Evolutionary conservation across 2,329 filamentous ascomycete genomes (phyloP).

Genomic region (Hypoxylon sp.): DNA sequence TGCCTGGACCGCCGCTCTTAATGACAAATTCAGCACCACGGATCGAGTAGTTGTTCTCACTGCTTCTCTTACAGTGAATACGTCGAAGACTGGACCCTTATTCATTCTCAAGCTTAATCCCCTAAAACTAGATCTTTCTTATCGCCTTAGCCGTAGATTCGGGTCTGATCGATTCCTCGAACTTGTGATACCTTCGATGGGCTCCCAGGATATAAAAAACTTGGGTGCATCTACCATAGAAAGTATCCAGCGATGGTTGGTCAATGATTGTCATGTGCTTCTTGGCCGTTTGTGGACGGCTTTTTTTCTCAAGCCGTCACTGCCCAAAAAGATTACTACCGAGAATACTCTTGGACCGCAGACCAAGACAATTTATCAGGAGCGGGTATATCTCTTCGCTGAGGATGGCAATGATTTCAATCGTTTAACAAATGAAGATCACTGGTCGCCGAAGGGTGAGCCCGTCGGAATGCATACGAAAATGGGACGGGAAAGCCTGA

Average conservation of each 20-base stretch:
- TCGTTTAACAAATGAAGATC: constrained; percentile 46
- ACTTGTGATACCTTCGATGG: constrained; percentile 62
- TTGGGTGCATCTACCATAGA: constrained; percentile 51
- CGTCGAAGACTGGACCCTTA: constrained; percentile 56
- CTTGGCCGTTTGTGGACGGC: constrained; percentile 64
- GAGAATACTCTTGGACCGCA: constrained; percentile 54
- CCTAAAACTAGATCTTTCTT: constrained; percentile 63
- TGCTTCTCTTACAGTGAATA: constrained; percentile 59
- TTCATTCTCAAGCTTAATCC: constrained; percentile 66
- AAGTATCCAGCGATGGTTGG: constrained; percentile 60
- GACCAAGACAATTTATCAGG: constrained; percentile 54
- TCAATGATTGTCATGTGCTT: constrained; percentile 59
- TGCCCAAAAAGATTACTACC: constrained; percentile 58
- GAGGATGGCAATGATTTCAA: constrained; percentile 64
- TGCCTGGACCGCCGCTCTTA: constrained; percentile 64
- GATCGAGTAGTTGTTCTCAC: constrained; percentile 61
- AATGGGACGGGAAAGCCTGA: constrained; percentile 59
- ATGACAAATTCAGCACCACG: constrained; percentile 54
- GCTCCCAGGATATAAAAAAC: constrained; percentile 54
- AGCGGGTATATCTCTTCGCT: constrained; percentile 70
- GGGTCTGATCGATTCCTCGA: constrained; percentile 73
- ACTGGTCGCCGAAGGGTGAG: constrained; percentile 51
- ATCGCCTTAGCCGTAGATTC: constrained; percentile 69
- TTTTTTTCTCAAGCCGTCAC: constrained; percentile 61
- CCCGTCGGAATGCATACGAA: constrained; percentile 46